phyloP scores from a whole-genome alignment of 192 early-diverging fungal genomes.

The Chytriomyces sp. region DNA sequence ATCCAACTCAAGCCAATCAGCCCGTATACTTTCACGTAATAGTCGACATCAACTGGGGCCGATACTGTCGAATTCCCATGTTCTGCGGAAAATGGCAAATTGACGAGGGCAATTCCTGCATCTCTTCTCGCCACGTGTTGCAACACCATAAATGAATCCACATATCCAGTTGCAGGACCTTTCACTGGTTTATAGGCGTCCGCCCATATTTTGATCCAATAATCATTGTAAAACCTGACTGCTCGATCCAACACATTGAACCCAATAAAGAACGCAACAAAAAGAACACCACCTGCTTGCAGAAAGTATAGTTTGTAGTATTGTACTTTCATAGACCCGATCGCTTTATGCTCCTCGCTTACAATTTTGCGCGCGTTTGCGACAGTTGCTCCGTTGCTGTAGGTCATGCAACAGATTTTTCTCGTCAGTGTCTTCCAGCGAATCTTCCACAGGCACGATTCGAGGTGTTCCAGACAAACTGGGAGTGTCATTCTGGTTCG shows the following conservation, averaged over 20 bases:
- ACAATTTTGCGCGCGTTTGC: constrained; percentile 44
- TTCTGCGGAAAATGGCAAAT: too few relatives aligned
- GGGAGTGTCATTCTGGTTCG: not conserved
- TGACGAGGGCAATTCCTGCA: too few relatives aligned
- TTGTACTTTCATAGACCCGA: constrained; percentile 47
- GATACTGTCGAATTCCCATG: not conserved
- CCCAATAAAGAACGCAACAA: constrained; percentile 30
- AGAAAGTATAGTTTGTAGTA: constrained; percentile 51
- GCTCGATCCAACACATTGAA: constrained; percentile 33
- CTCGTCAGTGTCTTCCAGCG: constrained; percentile 23
- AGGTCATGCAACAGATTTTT: constrained; percentile 15
- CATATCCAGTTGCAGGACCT: too few relatives aligned
- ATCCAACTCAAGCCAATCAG: not conserved
- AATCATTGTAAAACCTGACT: constrained; percentile 41
- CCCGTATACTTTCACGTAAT: constrained; percentile 2
- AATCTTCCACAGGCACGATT: constrained; percentile 20
- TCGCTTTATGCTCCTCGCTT: constrained; percentile 43
- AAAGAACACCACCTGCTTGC: constrained; percentile 54
- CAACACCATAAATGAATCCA: too few relatives aligned
- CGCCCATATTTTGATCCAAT: constrained; percentile 51
- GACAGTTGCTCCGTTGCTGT: constrained; percentile 28
- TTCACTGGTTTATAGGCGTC: constrained; percentile 24
- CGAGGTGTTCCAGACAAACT: not conserved
- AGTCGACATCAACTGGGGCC: not conserved
- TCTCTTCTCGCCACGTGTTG: too few relatives aligned